Percentiles rank a stretch among this genome's conserved stretches.
These are phyloP conservation scores for Picocystis salinarum DNA, from an alignment of 139 green algal species.

Conservation along the genomic window DNA sequence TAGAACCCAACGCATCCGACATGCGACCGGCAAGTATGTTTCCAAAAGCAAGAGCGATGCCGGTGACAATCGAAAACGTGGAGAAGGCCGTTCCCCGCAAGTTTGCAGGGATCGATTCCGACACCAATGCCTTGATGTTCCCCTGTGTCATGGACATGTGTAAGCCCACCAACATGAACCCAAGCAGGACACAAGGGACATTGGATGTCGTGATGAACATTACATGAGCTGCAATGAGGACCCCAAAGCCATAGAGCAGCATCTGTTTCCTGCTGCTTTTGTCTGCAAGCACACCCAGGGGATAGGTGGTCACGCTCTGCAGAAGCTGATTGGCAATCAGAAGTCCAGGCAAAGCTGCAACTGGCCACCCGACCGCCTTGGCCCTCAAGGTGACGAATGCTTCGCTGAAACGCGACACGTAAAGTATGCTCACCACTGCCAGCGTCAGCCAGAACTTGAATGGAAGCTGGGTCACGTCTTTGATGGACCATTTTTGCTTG, in stretches of 20 bases:
- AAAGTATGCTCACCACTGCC: constrained; percentile 1
- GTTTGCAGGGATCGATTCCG: background rate
- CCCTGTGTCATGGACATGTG: constrained; percentile 6
- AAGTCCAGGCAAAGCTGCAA: background rate
- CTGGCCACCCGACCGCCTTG: background rate
- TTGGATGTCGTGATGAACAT: constrained; percentile 3
- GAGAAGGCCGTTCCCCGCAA: constrained; percentile 1
- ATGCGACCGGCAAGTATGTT: constrained; percentile 5
- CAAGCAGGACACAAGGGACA: too few relatives aligned
- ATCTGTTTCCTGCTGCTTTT: constrained; percentile 1
- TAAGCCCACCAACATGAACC: constrained; percentile 2
- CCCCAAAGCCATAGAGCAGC: constrained; percentile 1
- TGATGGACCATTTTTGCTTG: too few relatives aligned
- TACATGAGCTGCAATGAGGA: background rate
- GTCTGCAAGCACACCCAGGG: constrained; percentile 1
- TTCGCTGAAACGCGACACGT: background rate
- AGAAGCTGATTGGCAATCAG: constrained; percentile 1
- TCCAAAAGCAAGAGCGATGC: background rate
- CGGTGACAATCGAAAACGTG: background rate
- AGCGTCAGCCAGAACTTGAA: constrained; percentile 2
- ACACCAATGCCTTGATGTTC: constrained; percentile 2
- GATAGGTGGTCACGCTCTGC: background rate
- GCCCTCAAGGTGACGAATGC: constrained; percentile 2
- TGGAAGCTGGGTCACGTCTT: background rate
- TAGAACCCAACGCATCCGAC: too few relatives aligned